Evolutionary conservation across 1,284 basidiomycete genomes (phyloP).

Genomic region (Malassezia japonica): DNA sequence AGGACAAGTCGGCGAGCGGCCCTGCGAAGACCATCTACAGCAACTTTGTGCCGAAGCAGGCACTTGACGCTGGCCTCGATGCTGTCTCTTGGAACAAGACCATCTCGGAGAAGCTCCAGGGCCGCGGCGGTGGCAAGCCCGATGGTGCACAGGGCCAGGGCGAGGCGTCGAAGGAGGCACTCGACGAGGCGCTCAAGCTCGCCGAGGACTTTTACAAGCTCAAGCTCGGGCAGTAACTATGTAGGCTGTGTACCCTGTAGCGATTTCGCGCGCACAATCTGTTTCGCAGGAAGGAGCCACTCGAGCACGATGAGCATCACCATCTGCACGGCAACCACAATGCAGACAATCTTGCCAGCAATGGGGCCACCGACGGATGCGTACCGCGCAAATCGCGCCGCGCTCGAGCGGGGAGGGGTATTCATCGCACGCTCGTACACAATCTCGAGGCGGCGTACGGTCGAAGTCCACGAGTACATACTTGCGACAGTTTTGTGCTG

Average conservation of each 20-base stretch:
- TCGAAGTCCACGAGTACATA: slow-evolving; percentile 82
- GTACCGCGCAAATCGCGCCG: slow-evolving; percentile 24
- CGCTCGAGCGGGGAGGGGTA: slow-evolving; percentile 15
- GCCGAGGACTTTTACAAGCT: slow-evolving; percentile 21
- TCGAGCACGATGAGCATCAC: slow-evolving; percentile 67
- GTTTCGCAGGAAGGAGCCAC: slow-evolving; percentile 62
- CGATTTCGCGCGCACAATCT: slow-evolving; percentile 50
- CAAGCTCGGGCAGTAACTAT: slow-evolving; percentile 6
- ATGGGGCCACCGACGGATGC: slow-evolving; percentile 55
- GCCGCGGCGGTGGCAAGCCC: slow-evolving; percentile 39
- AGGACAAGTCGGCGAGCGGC: slow-evolving; percentile 51
- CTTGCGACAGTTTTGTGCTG: slow-evolving; percentile 67
- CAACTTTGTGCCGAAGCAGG: slow-evolving; percentile 62
- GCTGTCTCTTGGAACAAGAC: slow-evolving; percentile 42
- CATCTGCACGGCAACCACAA: slow-evolving; percentile 69
- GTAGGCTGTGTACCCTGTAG: neutral
- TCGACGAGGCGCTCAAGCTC: slow-evolving; percentile 35
- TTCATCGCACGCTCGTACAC: slow-evolving; percentile 68
- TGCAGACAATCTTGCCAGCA: slow-evolving; percentile 66
- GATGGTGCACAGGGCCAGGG: slow-evolving; percentile 45
- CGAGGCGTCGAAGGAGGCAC: slow-evolving; percentile 30
- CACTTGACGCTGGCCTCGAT: slow-evolving; percentile 29
- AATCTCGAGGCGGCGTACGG: slow-evolving; percentile 67
- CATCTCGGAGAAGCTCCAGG: slow-evolving; percentile 32
- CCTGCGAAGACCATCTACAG: slow-evolving; percentile 71